These are phyloP conservation scores for Echium plantagineum DNA, from an alignment of 257 asterid species.

Conservation along the genomic window DNA sequence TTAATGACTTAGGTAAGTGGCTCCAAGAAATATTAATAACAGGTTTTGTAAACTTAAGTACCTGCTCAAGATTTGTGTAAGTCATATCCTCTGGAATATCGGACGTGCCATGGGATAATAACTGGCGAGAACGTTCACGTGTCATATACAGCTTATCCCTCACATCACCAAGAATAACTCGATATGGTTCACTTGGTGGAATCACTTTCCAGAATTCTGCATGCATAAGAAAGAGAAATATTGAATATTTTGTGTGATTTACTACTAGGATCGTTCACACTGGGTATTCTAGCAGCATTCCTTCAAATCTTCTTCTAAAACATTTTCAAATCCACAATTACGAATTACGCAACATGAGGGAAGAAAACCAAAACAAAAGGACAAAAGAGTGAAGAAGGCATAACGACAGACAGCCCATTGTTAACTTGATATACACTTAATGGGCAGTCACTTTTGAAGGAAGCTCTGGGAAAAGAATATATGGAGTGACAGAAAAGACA, in stretches of 20 bases:
- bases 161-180: conserved; percentile 38
- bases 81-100: conserved; percentile 38
- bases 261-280: not conserved
- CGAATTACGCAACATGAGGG: not conserved
- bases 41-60: not conserved
- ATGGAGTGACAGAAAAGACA: too few species aligned
- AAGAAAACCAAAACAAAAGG: not conserved
- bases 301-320: not conserved
- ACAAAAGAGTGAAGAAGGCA: too few species aligned
- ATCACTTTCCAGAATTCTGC: conserved; percentile 43
- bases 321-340: not conserved
- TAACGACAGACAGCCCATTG: too few species aligned
- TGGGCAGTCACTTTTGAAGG: too few species aligned
- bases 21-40: not conserved
- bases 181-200: conserved; percentile 38
- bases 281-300: not conserved
- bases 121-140: conserved; percentile 41
- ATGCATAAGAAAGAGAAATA: not conserved
- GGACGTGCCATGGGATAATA: conserved; percentile 31
- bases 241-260: too few species aligned
- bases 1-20: not conserved
- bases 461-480: too few species aligned
- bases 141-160: conserved; percentile 40
- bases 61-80: conserved; percentile 31
- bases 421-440: too few species aligned